Conservation (phyloP, 768 basidiomycete species). For the Boletus reticulatus region DNA sequence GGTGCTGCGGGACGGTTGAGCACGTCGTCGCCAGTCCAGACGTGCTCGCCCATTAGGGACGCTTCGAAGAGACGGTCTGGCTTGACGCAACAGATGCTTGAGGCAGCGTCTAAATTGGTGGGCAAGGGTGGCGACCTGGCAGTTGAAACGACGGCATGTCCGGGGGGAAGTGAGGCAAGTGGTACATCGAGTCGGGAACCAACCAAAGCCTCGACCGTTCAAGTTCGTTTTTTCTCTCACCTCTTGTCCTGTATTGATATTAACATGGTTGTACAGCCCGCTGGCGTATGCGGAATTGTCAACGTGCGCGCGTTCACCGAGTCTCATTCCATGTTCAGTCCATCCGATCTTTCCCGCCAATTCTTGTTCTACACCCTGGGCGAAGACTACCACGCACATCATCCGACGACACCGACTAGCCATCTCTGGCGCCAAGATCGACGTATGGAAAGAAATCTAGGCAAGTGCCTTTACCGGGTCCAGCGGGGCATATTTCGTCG, state of each 20-base stretch:
- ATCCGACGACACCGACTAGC: constrained; percentile 63
- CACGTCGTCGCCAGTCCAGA: constrained; percentile 23
- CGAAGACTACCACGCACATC: constrained; percentile 79
- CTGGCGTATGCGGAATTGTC: too few species aligned
- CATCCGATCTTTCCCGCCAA: constrained; percentile 85
- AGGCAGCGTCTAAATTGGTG: constrained; percentile 34
- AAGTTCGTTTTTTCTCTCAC: too few species aligned
- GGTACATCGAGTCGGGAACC: constrained; percentile 4
- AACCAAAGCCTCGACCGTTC: constrained; percentile 17
- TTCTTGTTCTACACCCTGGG: constrained; percentile 77
- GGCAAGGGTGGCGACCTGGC: constrained; percentile 23
- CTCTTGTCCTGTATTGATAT: too few species aligned
- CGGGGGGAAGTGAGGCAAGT: constrained; percentile 37
- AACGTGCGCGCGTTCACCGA: not conserved
- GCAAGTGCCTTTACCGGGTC: constrained; percentile 48
- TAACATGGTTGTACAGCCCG: constrained; percentile 13
- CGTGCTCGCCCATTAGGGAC: constrained; percentile 26
- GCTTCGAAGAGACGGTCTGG: constrained; percentile 29
- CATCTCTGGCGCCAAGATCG: constrained; percentile 54
- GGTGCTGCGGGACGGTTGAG: constrained; percentile 42
- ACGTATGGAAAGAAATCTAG: constrained; percentile 71
- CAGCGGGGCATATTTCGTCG: constrained; percentile 21
- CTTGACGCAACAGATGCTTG: constrained; percentile 34
- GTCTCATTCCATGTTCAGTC: constrained; percentile 66
- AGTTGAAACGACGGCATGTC: too few species aligned